A percentile compares a stretch with the other conserved stretches of the same genome.
These are phyloP conservation scores for Aspergillus sp. DNA, from an alignment of 2,329 filamentous ascomycete genomes.

Conservation along the genomic window DNA sequence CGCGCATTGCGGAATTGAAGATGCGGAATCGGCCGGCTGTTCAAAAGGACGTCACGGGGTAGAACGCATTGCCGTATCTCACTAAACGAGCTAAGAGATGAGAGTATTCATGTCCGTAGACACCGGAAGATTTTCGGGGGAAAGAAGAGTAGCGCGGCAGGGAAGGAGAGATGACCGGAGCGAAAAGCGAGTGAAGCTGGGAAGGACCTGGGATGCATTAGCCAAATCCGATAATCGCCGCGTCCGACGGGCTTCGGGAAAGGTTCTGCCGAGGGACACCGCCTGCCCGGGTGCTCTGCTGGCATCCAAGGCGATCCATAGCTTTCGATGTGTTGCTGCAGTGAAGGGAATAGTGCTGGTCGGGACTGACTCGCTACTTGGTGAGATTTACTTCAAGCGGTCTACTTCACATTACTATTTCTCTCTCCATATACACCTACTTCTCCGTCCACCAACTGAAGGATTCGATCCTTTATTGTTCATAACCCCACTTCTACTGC, in stretches of 20 bases:
- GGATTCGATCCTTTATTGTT: not conserved
- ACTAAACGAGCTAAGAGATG: slow-evolving; percentile 11
- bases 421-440: not conserved
- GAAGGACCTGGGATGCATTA: slow-evolving; percentile 1
- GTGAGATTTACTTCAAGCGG: not conserved
- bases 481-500: slow-evolving; percentile 18
- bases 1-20: slow-evolving; percentile 40
- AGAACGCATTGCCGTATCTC: slow-evolving; percentile 33
- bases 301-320: slow-evolving; percentile 34
- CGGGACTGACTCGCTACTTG: not conserved
- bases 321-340: slow-evolving; percentile 26
- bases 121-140: slow-evolving; percentile 4
- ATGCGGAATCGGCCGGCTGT: slow-evolving; percentile 23
- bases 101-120: slow-evolving; percentile 19
- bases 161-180: not conserved
- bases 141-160: not conserved
- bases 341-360: not conserved
- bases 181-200: slow-evolving; percentile 5
- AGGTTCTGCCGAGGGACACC: slow-evolving; percentile 28
- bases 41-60: slow-evolving; percentile 26
- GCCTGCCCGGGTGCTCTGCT: slow-evolving; percentile 18
- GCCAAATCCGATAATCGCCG: slow-evolving; percentile 12
- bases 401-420: not conserved
- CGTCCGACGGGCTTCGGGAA: slow-evolving; percentile 12
- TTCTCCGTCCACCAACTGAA: not conserved